A percentile compares a stretch with the other conserved stretches of the same genome.
These are phyloP conservation scores for Trypanosoma platydactyli DNA, from an alignment of 208 protist species.

Conservation along the genomic window DNA sequence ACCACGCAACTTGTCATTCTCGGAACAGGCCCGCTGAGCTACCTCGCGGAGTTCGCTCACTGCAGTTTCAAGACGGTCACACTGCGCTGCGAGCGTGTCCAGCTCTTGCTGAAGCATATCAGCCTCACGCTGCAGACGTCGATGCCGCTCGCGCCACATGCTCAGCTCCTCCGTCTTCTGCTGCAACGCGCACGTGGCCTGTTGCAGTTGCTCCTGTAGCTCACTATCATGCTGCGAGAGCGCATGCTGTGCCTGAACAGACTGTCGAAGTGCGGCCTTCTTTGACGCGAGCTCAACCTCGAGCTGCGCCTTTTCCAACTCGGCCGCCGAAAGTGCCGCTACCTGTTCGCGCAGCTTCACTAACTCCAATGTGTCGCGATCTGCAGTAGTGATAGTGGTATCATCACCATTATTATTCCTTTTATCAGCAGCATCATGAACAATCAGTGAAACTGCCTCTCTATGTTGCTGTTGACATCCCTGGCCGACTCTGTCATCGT, in stretches of 20 bases:
- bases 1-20: constrained; percentile 25
- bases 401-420: background rate
- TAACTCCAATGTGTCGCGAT: constrained; percentile 27
- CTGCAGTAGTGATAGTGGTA: constrained; percentile 24
- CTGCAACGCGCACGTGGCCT: constrained; percentile 5
- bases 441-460: too few relatives aligned
- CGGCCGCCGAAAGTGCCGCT: constrained; percentile 17
- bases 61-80: constrained; percentile 10
- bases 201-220: constrained; percentile 8
- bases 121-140: constrained; percentile 26
- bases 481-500: background rate
- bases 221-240: constrained; percentile 5
- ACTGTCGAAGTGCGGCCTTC: constrained; percentile 28
- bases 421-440: too few relatives aligned
- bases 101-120: constrained; percentile 16
- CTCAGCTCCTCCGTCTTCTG: constrained; percentile 13
- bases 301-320: constrained; percentile 17
- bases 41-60: constrained; percentile 10
- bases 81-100: constrained; percentile 20
- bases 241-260: constrained; percentile 4
- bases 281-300: constrained; percentile 23
- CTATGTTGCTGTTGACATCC: too few relatives aligned
- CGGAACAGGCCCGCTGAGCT: constrained; percentile 1
- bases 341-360: constrained; percentile 30
- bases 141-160: constrained; percentile 28